These are phyloP conservation scores for Monilinia fructicola DNA, from an alignment of 2,329 filamentous ascomycete species.

Conservation along the genomic window DNA sequence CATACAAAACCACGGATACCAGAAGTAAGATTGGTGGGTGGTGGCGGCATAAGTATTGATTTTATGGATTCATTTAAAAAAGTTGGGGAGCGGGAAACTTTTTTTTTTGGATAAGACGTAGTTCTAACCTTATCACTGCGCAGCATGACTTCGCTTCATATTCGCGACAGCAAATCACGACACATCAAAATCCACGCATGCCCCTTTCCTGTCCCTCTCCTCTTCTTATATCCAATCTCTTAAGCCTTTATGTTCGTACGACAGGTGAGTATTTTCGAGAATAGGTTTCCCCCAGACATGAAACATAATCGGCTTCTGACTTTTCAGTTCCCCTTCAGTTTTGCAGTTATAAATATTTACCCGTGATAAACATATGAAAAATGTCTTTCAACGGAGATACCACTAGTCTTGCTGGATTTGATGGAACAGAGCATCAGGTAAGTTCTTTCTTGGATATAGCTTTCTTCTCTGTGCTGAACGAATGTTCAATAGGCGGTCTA, in stretches of 20 bases:
- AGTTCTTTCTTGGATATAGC: neutral
- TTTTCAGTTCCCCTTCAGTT: neutral
- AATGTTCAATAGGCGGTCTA: conserved; percentile 41
- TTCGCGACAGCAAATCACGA: conserved; percentile 18
- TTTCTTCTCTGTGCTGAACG: neutral
- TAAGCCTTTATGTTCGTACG: neutral
- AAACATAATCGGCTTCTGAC: neutral
- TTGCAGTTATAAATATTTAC: neutral
- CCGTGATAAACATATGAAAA: conserved; percentile 19
- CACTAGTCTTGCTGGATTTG: conserved; percentile 35
- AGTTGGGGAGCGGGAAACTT: conserved; percentile 25
- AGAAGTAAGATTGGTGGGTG: conserved; percentile 34
- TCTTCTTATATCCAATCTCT: neutral
- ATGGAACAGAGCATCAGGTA: conserved; percentile 41
- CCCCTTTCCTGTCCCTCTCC: neutral
- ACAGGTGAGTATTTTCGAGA: neutral
- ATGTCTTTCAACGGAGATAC: conserved; percentile 39
- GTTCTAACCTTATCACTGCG: neutral
- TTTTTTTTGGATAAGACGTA: conserved; percentile 26
- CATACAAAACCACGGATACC: conserved; percentile 39
- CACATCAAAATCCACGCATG: conserved; percentile 27
- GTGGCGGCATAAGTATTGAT: conserved; percentile 39
- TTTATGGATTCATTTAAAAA: conserved; percentile 20
- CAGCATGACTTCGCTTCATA: conserved; percentile 25
- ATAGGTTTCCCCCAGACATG: neutral